Evolutionary conservation across 768 basidiomycete species (phyloP).

Genomic region (Auricularia sp.): DNA sequence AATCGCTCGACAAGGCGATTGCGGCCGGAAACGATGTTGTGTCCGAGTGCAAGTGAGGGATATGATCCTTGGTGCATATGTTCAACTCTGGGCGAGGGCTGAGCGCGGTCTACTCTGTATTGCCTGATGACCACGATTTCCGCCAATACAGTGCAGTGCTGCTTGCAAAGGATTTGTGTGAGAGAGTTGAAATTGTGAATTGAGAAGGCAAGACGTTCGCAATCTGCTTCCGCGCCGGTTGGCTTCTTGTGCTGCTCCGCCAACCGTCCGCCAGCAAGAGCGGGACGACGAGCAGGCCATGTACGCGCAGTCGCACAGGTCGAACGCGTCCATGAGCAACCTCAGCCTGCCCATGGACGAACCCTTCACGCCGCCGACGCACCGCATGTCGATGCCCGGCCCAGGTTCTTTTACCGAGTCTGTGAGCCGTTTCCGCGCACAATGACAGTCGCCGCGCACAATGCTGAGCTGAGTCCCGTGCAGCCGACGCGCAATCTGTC

Average conservation of each 20-base stretch:
- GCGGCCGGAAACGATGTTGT: conserved; percentile 14
- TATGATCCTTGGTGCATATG: neutral
- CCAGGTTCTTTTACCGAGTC: neutral
- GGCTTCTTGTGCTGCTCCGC: neutral
- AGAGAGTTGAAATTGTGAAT: neutral
- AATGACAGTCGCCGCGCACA: too few species aligned
- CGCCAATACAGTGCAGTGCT: neutral
- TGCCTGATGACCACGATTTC: neutral
- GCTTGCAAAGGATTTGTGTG: neutral
- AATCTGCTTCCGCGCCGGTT: neutral
- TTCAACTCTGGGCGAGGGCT: neutral
- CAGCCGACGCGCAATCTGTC: neutral
- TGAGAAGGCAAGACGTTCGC: neutral
- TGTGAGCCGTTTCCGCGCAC: neutral
- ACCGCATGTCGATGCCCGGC: neutral
- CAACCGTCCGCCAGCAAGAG: neutral
- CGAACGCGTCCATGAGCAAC: neutral
- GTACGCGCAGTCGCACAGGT: conserved; percentile 1
- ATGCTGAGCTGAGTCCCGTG: neutral
- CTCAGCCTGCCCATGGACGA: neutral
- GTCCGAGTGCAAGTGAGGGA: conserved; percentile 14
- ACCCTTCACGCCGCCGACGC: neutral
- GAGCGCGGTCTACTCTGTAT: neutral
- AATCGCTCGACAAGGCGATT: conserved; percentile 9
- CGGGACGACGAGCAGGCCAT: neutral